Evolutionary conservation across 2,329 filamentous ascomycete species (phyloP).

Genomic region (Polytolypa hystricis): DNA sequence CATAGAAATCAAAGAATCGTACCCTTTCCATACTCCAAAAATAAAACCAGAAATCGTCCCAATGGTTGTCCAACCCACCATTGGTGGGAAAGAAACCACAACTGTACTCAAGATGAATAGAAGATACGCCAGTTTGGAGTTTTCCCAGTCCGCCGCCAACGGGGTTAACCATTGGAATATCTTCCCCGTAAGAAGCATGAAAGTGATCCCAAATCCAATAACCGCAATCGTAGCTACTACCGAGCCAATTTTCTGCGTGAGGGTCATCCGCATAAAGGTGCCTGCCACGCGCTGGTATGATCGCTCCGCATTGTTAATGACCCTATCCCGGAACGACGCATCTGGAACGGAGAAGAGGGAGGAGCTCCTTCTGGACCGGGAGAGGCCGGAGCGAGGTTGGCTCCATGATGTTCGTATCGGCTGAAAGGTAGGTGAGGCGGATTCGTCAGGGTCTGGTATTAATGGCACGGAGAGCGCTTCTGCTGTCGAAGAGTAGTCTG

Average conservation of each 20-base stretch:
- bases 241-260: constrained; percentile 52
- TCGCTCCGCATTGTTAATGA: constrained; percentile 27
- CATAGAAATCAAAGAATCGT: constrained; percentile 39
- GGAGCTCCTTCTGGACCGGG: constrained; percentile 22
- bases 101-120: constrained; percentile 69
- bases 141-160: constrained; percentile 64
- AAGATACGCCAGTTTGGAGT: constrained; percentile 57
- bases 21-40: constrained; percentile 61
- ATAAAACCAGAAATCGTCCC: constrained; percentile 60
- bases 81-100: constrained; percentile 68
- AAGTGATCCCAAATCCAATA: constrained; percentile 51
- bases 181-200: constrained; percentile 65
- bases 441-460: constrained; percentile 25
- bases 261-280: constrained; percentile 30
- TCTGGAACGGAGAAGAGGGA: constrained; percentile 25
- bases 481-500: constrained; percentile 41
- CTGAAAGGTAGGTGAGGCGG: constrained; percentile 36
- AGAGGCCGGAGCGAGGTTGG: constrained; percentile 28
- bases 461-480: constrained; percentile 44
- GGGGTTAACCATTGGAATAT: constrained; percentile 70
- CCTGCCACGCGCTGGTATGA: constrained; percentile 22
- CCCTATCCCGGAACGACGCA: constrained; percentile 26
- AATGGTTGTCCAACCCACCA: constrained; percentile 77
- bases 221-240: constrained; percentile 40
- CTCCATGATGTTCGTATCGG: constrained; percentile 42